These are phyloP conservation scores for Falciphora oryzae DNA, from an alignment of 2,329 filamentous ascomycete genomes.

Conservation along the genomic window DNA sequence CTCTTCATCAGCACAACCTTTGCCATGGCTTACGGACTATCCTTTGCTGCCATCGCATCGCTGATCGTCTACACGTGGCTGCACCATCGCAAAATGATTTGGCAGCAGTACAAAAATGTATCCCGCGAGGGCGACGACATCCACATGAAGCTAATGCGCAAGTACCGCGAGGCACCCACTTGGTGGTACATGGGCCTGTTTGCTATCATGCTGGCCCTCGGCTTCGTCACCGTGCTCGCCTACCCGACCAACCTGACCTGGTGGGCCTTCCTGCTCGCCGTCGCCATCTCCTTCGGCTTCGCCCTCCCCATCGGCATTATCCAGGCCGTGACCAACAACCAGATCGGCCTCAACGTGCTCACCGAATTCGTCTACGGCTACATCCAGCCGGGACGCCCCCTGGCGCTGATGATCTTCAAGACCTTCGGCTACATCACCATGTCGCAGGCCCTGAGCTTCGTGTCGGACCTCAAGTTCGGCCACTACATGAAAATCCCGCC, in stretches of 20 bases:
- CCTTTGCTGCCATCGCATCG: slow-evolving; percentile 65
- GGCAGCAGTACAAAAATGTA: slow-evolving; percentile 55
- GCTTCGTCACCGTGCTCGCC: slow-evolving; percentile 47
- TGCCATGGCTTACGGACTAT: slow-evolving; percentile 62
- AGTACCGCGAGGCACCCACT: slow-evolving; percentile 56
- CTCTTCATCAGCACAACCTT: slow-evolving; percentile 69
- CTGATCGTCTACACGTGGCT: slow-evolving; percentile 63
- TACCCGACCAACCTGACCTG: slow-evolving; percentile 64
- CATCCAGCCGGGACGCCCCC: slow-evolving; percentile 64
- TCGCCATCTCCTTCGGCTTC: slow-evolving; percentile 59
- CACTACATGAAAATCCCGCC: slow-evolving; percentile 71
- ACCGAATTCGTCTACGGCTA: slow-evolving; percentile 72
- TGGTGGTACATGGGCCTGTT: slow-evolving; percentile 61
- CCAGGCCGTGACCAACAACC: slow-evolving; percentile 62
- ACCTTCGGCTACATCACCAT: slow-evolving; percentile 59
- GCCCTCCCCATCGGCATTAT: slow-evolving; percentile 64
- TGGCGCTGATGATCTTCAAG: slow-evolving; percentile 70
- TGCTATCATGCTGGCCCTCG: slow-evolving; percentile 44
- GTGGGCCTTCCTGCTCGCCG: slow-evolving; percentile 66
- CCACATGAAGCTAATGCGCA: slow-evolving; percentile 59
- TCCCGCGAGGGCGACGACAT: slow-evolving; percentile 56
- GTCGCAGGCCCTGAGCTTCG: slow-evolving; percentile 60
- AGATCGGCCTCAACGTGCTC: slow-evolving; percentile 68
- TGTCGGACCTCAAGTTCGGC: slow-evolving; percentile 62
- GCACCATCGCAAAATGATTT: slow-evolving; percentile 62